Base-by-base conservation (phyloP, 805 yeast species). In the Saccharomycopsis oosterbeekiorum region DNA sequence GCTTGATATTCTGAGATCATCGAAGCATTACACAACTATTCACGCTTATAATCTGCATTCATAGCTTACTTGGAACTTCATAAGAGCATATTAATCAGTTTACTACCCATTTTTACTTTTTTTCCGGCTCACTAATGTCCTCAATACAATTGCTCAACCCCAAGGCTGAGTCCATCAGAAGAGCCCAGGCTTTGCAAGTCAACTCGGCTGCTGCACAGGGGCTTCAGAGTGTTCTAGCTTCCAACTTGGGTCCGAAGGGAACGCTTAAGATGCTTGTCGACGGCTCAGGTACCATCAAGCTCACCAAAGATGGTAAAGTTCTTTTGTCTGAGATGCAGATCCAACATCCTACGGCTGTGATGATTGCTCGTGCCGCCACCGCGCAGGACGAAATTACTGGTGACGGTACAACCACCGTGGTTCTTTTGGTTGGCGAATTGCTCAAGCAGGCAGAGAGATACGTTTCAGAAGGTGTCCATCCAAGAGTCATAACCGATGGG, bases 311-410 rank as follows among this genome's bases (percentile, higher is more conserved):
- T 73, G 99, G 99, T 59, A 92, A 93, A 71, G 97, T 94, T 8
- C 77, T 94, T 61, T 78, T 94, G 63, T 83, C 88, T 50, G 99
- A 94, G 71, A 94, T 94, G 99, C 99, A 94, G 76, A 93, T 93
- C 74, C 94, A 88, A 72, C 85, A 88, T 65, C 96, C 96, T 11
- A 88, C 96, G 2, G 96, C 96, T 0, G 88, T 88, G 41, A 84
- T 88, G 88, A 88, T 88, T 75, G 96, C 99, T 2, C 82, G 98
- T 66, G 99, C 98, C 14, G 99, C 99, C 57, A 84, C 97, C 55
- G 97, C 99, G 0, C 99, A 94, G 75, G 99, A 94, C 73, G 99
- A 94, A 74, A 90, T 94, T 71, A 89, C 98, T n/a, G 99, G 99
- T 58, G 99, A 94, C 74, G 99, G 99, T 66, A 94, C 99, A 60